Evolutionary conservation across 768 basidiomycete species (phyloP), one percentile per base, ranked within the genome.

Genomic region (Auricularia heimuer): DNA sequence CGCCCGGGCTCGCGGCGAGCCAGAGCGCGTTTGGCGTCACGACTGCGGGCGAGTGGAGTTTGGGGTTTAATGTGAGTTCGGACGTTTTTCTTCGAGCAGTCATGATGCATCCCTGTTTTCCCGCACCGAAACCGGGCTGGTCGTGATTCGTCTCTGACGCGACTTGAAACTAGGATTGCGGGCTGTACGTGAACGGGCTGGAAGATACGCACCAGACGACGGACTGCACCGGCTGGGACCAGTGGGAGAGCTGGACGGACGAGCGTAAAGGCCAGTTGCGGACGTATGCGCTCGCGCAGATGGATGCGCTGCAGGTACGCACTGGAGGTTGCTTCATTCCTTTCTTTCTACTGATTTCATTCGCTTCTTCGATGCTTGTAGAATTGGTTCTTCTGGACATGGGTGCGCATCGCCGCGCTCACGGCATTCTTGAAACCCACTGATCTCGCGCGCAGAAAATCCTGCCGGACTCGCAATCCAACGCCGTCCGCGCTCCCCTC

Each of bases 21-120:
- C 88, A 90, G 83, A 74, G 74, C 18, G 77, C 79, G 24, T 94
- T 94, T 69, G 96, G 96, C 33, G 70, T 97, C 63, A 85, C 87
- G 7, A 79, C 79, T 54, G 93, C 93, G 36, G 95, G 94, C 67
- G 95, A 98, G 77, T 98, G 86, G 70, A 90, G 88, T 66, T 87
- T 91, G 65, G 94, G 92, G 6, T 86, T 92, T 67, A 91, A 85
- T 34, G 91, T 92, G 73, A 92, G 90, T 42, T 42, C 12, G 39
- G 7, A 7, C 12, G 70, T 89, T 89, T 16, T 72, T 86, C 61
- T 92, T 92, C 61, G 92, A 92, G 68, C 89, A 89, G 3, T 8
- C 39, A 7, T 42, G 8, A 42, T 14, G 39, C 39, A 42, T 42
- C 29, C 29, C 29, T 42, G 39, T 7, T 42, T 42, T 14, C 39